Percentiles rank a stretch among this genome's conserved stretches.
Conservation (phyloP, 176 grass and related monocot species). For the Ensete glaucum region DNA sequence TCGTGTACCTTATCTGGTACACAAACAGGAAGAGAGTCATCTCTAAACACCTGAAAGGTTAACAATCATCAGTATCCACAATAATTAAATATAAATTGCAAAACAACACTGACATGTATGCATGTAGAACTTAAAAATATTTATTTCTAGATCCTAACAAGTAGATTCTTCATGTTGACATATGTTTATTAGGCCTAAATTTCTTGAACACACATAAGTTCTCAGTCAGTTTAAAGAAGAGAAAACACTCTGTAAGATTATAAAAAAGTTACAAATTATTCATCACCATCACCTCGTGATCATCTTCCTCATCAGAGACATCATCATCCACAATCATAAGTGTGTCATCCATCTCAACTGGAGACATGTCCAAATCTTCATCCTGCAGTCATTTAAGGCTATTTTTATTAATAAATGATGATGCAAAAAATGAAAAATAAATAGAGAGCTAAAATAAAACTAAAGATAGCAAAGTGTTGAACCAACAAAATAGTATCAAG, state of each 20-base stretch:
- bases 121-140: no score
- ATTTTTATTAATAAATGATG: neutral
- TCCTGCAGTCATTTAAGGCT: conserved; percentile 35
- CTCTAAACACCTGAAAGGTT: conserved; percentile 47
- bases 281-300: conserved; percentile 46
- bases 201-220: no score
- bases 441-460: no score
- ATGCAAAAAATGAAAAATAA: no score
- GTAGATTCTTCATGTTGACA: no score
- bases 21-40: conserved; percentile 59
- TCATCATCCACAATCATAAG: conserved; percentile 86
- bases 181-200: no score
- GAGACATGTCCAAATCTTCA: conserved; percentile 48
- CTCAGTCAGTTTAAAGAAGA: no score
- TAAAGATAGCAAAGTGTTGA: no score
- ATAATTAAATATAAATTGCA: neutral
- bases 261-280: neutral
- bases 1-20: conserved; percentile 64
- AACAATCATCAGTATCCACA: conserved; percentile 5
- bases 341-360: conserved; percentile 51
- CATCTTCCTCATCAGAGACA: conserved; percentile 78
- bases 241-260: no score
- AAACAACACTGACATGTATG: neutral
- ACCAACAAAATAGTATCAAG: no score
- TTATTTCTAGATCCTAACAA: no score